Evolutionary conservation across 2,329 filamentous ascomycete genomes (phyloP).

Genomic region (Aspergillus sclerotialis): DNA sequence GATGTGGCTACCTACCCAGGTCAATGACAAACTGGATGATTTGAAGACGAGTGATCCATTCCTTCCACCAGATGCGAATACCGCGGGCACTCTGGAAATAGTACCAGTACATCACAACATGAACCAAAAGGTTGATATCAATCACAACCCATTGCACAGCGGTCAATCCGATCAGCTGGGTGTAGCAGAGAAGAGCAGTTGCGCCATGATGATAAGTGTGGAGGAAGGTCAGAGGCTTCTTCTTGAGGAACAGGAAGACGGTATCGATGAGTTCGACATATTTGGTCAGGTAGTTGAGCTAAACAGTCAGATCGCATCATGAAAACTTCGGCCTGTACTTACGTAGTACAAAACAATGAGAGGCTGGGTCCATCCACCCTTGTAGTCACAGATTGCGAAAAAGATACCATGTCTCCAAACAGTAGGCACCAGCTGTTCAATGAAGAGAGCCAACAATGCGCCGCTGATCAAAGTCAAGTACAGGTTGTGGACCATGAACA

Average conservation of each 20-base stretch:
- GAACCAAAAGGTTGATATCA: conserved; percentile 82
- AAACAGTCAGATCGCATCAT: conserved; percentile 31
- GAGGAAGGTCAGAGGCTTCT: conserved; percentile 98
- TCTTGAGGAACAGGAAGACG: conserved; percentile 96
- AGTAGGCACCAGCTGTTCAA: conserved; percentile 84
- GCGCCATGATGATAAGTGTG: conserved; percentile 99
- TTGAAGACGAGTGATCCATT: conserved; percentile 96
- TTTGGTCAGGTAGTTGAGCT: conserved; percentile 98
- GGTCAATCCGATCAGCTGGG: conserved; percentile 86
- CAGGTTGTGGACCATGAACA: conserved; percentile 97
- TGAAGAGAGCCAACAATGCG: conserved; percentile 72
- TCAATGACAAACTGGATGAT: conserved; percentile 97
- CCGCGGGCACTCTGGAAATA: conserved; percentile 98
- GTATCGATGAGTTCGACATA: conserved; percentile 95
- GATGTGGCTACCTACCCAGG: conserved; percentile 58
- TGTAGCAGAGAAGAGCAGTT: conserved; percentile 95
- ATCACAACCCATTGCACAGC: conserved; percentile 94
- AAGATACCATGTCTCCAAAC: conserved; percentile 76
- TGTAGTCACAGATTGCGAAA: conserved; percentile 67
- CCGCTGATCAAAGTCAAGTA: conserved; percentile 81
- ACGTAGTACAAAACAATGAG: conserved; percentile 96
- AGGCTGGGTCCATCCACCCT: conserved; percentile 89
- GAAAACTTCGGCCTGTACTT: conserved; percentile 34
- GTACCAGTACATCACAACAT: conserved; percentile 99
- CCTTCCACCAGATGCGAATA: conserved; percentile 98